These are phyloP conservation scores for Didymella segeticola DNA, from an alignment of 2,329 filamentous ascomycete species.

Conservation along the genomic window DNA sequence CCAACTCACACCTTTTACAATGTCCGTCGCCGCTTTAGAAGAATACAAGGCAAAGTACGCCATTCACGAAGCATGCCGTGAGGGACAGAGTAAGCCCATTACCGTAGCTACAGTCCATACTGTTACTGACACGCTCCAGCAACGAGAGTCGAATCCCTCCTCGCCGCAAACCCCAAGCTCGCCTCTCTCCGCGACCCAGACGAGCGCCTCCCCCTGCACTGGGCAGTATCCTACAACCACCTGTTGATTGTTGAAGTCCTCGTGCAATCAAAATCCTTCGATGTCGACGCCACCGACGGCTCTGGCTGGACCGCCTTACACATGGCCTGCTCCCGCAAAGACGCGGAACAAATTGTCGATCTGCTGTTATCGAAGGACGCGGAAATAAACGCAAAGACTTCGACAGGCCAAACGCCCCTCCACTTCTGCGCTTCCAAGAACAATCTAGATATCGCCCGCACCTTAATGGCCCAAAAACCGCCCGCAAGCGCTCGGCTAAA, in stretches of 20 bases:
- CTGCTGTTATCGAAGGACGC: constrained; percentile 73
- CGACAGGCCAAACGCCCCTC: constrained; percentile 78
- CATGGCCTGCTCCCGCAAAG: constrained; percentile 78
- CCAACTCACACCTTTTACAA: background rate
- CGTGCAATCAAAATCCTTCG: constrained; percentile 74
- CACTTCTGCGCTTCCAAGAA: constrained; percentile 93
- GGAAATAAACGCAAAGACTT: constrained; percentile 74
- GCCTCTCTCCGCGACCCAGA: constrained; percentile 79
- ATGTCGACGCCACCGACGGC: constrained; percentile 82
- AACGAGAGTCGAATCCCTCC: constrained; percentile 73
- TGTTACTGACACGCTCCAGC: constrained; percentile 59
- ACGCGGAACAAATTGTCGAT: constrained; percentile 72
- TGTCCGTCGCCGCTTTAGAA: constrained; percentile 25
- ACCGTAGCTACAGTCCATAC: background rate
- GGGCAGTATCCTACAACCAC: constrained; percentile 87
- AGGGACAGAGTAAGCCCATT: background rate
- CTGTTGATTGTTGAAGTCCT: constrained; percentile 76
- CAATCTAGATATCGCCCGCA: constrained; percentile 80
- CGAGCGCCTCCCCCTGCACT: constrained; percentile 89
- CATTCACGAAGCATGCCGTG: background rate
- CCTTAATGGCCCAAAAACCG: constrained; percentile 72
- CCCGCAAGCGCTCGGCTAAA: constrained; percentile 77
- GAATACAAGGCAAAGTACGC: constrained; percentile 64
- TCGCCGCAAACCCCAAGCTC: constrained; percentile 80
- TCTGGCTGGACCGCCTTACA: constrained; percentile 85